Conservation (phyloP, 805 yeast genomes). For the Candida manassasensis region DNA sequence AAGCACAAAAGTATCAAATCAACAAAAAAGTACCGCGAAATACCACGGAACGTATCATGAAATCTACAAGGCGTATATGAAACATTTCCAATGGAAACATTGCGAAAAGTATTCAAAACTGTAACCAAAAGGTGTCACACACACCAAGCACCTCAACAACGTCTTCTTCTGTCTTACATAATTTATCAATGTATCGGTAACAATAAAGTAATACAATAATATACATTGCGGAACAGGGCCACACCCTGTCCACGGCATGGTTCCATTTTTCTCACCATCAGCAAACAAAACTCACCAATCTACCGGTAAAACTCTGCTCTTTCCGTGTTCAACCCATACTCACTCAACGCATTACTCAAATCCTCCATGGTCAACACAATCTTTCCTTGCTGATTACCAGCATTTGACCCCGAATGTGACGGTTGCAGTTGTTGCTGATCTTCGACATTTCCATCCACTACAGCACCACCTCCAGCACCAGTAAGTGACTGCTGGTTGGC, state of each 20-base stretch:
- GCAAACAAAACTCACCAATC: background rate
- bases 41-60: no score
- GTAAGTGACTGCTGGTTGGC: conserved; percentile 36
- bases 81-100: no score
- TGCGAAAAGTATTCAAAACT: no score
- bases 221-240: no score
- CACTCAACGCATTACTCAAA: conserved; percentile 85
- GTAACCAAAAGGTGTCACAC: no score
- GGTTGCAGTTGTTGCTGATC: conserved; percentile 34
- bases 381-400: conserved; percentile 60
- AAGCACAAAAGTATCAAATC: no score
- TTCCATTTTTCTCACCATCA: background rate
- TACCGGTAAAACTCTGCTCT: conserved; percentile 93
- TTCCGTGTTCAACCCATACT: conserved; percentile 83
- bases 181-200: no score
- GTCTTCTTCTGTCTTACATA: no score
- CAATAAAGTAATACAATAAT: no score
- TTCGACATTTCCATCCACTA: conserved; percentile 30
- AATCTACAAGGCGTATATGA: no score
- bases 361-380: conserved; percentile 91
- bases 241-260: background rate
- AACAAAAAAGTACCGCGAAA: no score
- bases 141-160: no score
- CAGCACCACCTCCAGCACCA: conserved; percentile 17
- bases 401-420: conserved; percentile 33